Evolutionary conservation across 345 rosid species (phyloP).

Genomic region (Kandelia obovata): DNA sequence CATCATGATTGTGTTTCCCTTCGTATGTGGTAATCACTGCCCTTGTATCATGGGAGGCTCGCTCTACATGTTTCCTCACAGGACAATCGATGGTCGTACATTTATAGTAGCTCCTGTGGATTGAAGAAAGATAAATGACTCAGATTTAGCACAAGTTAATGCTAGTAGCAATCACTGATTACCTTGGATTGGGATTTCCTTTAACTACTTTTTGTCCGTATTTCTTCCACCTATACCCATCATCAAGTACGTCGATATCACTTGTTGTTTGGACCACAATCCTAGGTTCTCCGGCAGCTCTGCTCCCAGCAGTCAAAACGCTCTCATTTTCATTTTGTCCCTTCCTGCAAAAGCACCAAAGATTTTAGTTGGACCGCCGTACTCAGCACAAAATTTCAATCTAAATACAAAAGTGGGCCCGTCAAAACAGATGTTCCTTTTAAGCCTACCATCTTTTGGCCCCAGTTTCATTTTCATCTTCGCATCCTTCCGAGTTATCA

Average conservation of each 20-base stretch:
- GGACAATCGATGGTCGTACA: conserved; percentile 26
- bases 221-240: conserved; percentile 32
- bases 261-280: conserved; percentile 32
- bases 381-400: neutral
- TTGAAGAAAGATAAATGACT: neutral
- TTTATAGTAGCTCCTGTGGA: conserved; percentile 32
- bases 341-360: conserved; percentile 15
- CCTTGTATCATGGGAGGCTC: conserved; percentile 31
- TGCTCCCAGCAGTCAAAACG: conserved; percentile 23
- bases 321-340: conserved; percentile 24
- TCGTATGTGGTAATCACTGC: conserved; percentile 34
- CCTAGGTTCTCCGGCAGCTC: conserved; percentile 28
- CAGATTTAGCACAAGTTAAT: neutral
- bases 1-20: conserved; percentile 36
- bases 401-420: neutral
- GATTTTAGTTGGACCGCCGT: neutral
- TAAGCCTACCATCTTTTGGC: conserved; percentile 25
- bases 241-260: conserved; percentile 34
- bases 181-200: conserved; percentile 37
- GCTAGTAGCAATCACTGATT: neutral
- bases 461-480: conserved; percentile 28
- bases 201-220: conserved; percentile 35
- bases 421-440: neutral
- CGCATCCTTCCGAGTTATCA: conserved; percentile 19
- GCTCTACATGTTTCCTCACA: conserved; percentile 32